A percentile compares a stretch with the other conserved stretches of the same genome.
Conservation (phyloP, 106 monocot genomes). For the Platanthera zijinensis region DNA sequence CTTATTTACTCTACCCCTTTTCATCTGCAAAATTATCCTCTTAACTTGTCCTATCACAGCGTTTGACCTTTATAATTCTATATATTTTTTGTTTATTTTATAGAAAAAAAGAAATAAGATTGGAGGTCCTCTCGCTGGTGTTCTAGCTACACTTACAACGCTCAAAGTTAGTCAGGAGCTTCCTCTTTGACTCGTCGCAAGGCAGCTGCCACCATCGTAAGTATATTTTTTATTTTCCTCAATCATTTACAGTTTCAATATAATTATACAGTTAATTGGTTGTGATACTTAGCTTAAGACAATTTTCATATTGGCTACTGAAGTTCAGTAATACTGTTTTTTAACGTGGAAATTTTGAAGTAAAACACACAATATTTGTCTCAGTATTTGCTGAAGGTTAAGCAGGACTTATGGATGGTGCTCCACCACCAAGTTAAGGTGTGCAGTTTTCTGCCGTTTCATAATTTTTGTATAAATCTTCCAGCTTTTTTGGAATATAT, state of each 20-base stretch:
- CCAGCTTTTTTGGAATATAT: neutral
- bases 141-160: neutral
- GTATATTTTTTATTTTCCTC: neutral
- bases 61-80: neutral
- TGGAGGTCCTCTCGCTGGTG: slow-evolving; percentile 1
- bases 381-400: neutral
- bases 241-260: neutral
- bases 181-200: neutral
- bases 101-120: slow-evolving; percentile 6
- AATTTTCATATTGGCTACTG: neutral
- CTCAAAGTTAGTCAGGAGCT: slow-evolving; percentile 5
- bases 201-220: neutral
- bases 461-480: neutral
- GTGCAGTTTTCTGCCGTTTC: neutral
- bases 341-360: neutral
- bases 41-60: neutral
- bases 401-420: neutral
- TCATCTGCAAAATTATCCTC: neutral
- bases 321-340: neutral
- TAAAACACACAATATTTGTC: neutral
- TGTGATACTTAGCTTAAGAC: neutral
- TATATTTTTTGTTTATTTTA: neutral
- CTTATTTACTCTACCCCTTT: neutral
- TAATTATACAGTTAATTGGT: neutral
- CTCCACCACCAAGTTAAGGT: neutral